phyloP scores from a whole-genome alignment of 495 filamentous ascomycete genomes.

The Hypoxylon trugodes region DNA sequence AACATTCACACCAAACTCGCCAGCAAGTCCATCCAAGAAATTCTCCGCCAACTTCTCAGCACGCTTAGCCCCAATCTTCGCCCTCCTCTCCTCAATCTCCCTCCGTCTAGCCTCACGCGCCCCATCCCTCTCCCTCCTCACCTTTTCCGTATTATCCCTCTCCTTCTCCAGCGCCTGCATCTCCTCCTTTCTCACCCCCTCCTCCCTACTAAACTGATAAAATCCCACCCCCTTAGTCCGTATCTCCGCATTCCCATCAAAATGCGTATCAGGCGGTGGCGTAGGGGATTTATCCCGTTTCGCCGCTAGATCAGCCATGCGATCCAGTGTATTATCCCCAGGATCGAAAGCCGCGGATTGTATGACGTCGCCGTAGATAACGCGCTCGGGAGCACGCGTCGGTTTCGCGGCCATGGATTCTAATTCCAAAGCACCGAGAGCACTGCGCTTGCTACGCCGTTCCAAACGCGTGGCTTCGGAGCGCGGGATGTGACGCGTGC shows the following conservation, averaged over 20 bases:
- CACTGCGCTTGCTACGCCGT: conserved; percentile 51
- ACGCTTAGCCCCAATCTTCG: conserved; percentile 60
- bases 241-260: conserved; percentile 83
- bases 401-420: conserved; percentile 62
- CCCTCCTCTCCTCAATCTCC: conserved; percentile 61
- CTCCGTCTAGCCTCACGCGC: conserved; percentile 49
- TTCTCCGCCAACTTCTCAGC: conserved; percentile 74
- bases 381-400: conserved; percentile 62
- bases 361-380: conserved; percentile 85
- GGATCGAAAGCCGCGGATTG: conserved; percentile 83
- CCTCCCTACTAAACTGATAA: conserved; percentile 81
- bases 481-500: conserved; percentile 71
- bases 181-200: conserved; percentile 68
- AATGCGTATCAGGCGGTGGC: conserved; percentile 81
- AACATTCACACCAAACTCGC: conserved; percentile 34
- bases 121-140: conserved; percentile 63
- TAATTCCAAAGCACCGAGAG: conserved; percentile 57
- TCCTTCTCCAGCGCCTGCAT: conserved; percentile 77
- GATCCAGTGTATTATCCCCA: conserved; percentile 58
- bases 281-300: conserved; percentile 78
- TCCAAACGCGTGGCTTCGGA: conserved; percentile 67
- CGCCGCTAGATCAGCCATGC: conserved; percentile 76
- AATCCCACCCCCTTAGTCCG: conserved; percentile 90
- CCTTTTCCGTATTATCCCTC: conserved; percentile 72
- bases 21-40: conserved; percentile 69